phyloP scores from a whole-genome alignment of 352 stramenopile genomes.

The Aphanomyces euteiches region DNA sequence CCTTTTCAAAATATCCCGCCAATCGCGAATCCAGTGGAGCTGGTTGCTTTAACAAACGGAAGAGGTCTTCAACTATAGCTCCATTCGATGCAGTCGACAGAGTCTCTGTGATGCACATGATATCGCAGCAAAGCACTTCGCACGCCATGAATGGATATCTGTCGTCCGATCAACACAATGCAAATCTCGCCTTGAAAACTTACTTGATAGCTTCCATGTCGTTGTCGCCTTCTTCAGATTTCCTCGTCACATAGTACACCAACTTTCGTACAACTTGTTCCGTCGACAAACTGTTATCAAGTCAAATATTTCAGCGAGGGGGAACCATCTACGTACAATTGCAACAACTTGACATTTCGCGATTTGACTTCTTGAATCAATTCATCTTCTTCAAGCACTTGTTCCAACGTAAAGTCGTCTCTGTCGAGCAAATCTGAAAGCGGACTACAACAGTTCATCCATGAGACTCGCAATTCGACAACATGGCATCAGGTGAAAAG shows the following conservation, averaged over 20 bases:
- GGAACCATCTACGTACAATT: constrained; percentile 71
- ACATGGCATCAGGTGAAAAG: no score
- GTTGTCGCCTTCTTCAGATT: constrained; percentile 46
- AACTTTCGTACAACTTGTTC: constrained; percentile 63
- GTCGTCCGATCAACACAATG: not conserved
- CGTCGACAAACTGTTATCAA: constrained; percentile 43
- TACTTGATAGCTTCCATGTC: constrained; percentile 71
- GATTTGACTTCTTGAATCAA: constrained; percentile 97
- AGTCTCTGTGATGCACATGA: constrained; percentile 90
- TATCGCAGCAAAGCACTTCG: constrained; percentile 97
- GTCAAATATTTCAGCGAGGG: constrained; percentile 2
- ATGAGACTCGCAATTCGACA: not conserved
- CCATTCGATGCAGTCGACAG: constrained; percentile 62
- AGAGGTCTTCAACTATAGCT: constrained; percentile 87
- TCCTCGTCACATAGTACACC: constrained; percentile 69
- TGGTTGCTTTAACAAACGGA: constrained; percentile 85
- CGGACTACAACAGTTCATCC: constrained; percentile 45
- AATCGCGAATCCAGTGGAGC: constrained; percentile 88
- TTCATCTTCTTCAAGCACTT: constrained; percentile 95
- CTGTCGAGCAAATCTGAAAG: constrained; percentile 94
- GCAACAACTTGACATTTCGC: constrained; percentile 91
- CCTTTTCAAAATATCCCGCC: constrained; percentile 97
- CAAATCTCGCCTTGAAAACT: not conserved
- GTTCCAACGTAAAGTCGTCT: constrained; percentile 89
- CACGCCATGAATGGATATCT: constrained; percentile 97